Evolutionary conservation across 108 stramenopile genomes (phyloP), one percentile per base, ranked within the genome.

Genomic region (Cylindrotheca fusiformis): DNA sequence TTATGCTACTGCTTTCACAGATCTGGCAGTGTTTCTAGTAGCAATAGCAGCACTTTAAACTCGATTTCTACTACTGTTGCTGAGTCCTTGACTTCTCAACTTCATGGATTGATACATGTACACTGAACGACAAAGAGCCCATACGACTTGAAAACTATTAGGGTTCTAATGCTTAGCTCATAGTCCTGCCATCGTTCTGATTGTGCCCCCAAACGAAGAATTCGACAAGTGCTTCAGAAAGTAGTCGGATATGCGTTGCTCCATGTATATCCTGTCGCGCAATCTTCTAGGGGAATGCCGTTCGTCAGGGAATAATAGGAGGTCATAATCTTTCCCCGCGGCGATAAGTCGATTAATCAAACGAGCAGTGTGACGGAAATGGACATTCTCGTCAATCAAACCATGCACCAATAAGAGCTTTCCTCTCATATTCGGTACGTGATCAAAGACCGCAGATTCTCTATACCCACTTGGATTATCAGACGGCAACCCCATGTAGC

Each of bases 341-440:
- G 80, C 86, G 50, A 95, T 87, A 30, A 97, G 58, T n/a, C 78
- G 77, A 63, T 95, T 90, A 68, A 95, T 88, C 32, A 97, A 70
- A 0, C 94, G 80, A 23, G 95, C 87, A 3, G 95, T 91, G 65
- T 98, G 95, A 2, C 96, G 85, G 70, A 96, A 96, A 53, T 95
- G 94, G 3, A 98, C 97, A 68, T 98, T 98, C 59, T 98, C 97
- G 70, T 98, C 97, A 36, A 98, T 89, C 24, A 95, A 63, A 2
- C 97, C 97, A 66, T 98, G 97, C 5, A 96, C 85, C 36, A 98
- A 55, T 73, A 98, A 67, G 6, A 98, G 77, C 63, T 81, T 84
- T 1, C 93, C 94, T 32, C 69, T 32, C 73, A 97, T 88, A 46
- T 93, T 91, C 19, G 71, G 73, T 22, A 90, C 84, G 48, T 93